phyloP scores from a whole-genome alignment of 2,329 filamentous ascomycete species.

The Colletotrichum musae region DNA sequence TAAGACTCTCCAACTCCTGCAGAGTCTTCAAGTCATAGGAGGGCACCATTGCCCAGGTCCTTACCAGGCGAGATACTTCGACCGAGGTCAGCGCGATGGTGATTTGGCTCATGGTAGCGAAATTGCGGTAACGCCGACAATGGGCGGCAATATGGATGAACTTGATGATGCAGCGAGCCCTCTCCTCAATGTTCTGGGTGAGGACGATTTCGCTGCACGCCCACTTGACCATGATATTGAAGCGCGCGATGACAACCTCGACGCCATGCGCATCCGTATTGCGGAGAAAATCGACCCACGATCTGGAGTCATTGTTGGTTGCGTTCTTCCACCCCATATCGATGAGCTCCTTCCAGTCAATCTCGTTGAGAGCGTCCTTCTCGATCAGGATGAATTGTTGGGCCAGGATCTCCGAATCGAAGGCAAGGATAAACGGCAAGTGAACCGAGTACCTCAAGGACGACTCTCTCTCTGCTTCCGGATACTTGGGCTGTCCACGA shows the following conservation, averaged over 20 bases:
- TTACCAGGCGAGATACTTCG: conserved; percentile 76
- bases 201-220: conserved; percentile 84
- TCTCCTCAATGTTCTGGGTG: conserved; percentile 79
- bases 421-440: conserved; percentile 84
- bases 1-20: conserved; percentile 77
- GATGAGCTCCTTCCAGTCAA: conserved; percentile 90
- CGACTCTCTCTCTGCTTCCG: conserved; percentile 46
- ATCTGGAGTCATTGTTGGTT: conserved; percentile 74
- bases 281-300: conserved; percentile 87
- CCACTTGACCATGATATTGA: conserved; percentile 93
- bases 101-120: conserved; percentile 86
- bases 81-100: conserved; percentile 82
- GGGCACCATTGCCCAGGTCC: conserved; percentile 81
- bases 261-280: conserved; percentile 81
- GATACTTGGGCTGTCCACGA: conserved; percentile 51
- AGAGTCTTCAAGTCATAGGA: conserved; percentile 76
- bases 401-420: conserved; percentile 83
- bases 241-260: conserved; percentile 87
- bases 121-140: conserved; percentile 83
- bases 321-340: conserved; percentile 86
- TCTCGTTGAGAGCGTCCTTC: conserved; percentile 87
- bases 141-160: conserved; percentile 86
- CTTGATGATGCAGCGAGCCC: conserved; percentile 83
- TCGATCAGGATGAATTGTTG: conserved; percentile 90
- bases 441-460: conserved; percentile 68